Evolutionary conservation across 176 grass and related monocot species (phyloP), one percentile per base, ranked within the genome.

Genomic region (Avena insularis): DNA sequence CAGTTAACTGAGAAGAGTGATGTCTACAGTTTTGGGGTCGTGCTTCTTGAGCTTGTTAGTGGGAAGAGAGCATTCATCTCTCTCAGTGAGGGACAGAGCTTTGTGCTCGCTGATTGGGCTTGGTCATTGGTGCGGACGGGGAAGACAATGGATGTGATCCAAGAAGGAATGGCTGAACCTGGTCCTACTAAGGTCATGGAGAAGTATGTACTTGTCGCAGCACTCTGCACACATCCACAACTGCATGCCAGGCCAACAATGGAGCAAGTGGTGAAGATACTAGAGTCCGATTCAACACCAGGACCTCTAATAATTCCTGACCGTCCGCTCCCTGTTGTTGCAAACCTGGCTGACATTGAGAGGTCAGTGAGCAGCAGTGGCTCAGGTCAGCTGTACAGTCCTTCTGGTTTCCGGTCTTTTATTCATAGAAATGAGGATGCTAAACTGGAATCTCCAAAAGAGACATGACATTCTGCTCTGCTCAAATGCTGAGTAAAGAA

Each of bases 1-100:
- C 94, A 98, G 74, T 89, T 98, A 88, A 96, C 97, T 3, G 97
- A 98, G 60, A 98, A 98, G 87, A 98, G 90, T 4, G 97, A 98
- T 85, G 94, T 98, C 3, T 98, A 87, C 71, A 96, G 97, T 78
- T 98, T 91, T 0, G 94, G 97, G 53, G 90, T 98, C 0, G 92
- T 98, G 53, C 94, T 98, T 78, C 92, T 98, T 55, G 97, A 98
- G 89, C 89, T 98, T 68, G 27, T 98, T 55, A 98, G 97, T 71
- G 92, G 97, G 78, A 96, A 86, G 89, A 96, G 84, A 68, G 92
- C 92, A 3, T 92, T 98, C 55, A 82, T 96, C 46, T 91, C 92
- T n/a, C 87, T 94, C 7, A 64, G 90, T 5, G 97, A 96, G 38
- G 97, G 92, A 51, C 85, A 98, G 80, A 86, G 87, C 61, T 98